phyloP scores from a whole-genome alignment of 257 asterid species.

The Linaria vulgaris region DNA sequence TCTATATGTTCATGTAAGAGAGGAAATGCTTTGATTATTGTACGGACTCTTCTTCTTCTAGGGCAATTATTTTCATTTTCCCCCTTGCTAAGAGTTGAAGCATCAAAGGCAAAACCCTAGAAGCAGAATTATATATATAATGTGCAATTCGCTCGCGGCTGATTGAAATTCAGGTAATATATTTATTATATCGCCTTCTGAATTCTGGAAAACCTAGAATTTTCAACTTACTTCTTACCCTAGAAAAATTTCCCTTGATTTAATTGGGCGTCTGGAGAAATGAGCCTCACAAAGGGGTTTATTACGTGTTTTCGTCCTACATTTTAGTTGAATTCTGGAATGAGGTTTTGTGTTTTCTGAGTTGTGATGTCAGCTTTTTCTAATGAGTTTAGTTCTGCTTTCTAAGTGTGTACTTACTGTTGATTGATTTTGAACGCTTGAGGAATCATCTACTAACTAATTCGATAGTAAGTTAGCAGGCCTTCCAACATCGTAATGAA shows the following conservation, averaged over 20 bases:
- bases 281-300: slow-evolving; percentile 23
- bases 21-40: slow-evolving; percentile 6
- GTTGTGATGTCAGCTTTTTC: slow-evolving; percentile 25
- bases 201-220: slow-evolving; percentile 40
- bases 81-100: slow-evolving; percentile 44
- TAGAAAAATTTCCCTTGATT: slow-evolving; percentile 21
- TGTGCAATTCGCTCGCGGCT: slow-evolving; percentile 37
- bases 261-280: slow-evolving; percentile 32
- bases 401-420: slow-evolving; percentile 15
- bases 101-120: slow-evolving; percentile 56
- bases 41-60: neutral
- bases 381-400: slow-evolving; percentile 26
- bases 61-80: slow-evolving; percentile 12
- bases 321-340: slow-evolving; percentile 33
- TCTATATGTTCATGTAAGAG: neutral
- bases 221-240: slow-evolving; percentile 42
- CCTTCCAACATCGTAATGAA: slow-evolving; percentile 1
- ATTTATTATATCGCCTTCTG: slow-evolving; percentile 21
- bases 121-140: slow-evolving; percentile 32
- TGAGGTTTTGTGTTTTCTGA: slow-evolving; percentile 21
- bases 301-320: slow-evolving; percentile 32
- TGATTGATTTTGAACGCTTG: slow-evolving; percentile 18
- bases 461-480: neutral
- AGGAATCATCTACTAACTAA: slow-evolving; percentile 7
- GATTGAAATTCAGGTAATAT: slow-evolving; percentile 49